Evolutionary conservation across 805 yeast genomes (phyloP), one percentile per base, ranked within the genome.

Genomic region (Blastobotrys mokoenaii): DNA sequence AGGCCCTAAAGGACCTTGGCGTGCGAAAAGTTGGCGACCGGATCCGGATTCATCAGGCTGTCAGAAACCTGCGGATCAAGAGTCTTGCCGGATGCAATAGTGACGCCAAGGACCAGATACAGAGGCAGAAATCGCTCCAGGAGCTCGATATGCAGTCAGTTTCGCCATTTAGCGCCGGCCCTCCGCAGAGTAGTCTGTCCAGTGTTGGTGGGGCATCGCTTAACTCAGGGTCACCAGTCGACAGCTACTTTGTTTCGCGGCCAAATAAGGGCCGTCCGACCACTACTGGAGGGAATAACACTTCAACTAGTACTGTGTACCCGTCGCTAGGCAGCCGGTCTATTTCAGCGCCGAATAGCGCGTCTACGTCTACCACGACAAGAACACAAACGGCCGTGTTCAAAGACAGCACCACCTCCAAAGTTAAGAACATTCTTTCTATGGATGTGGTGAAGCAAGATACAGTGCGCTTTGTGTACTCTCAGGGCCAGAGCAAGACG

Each of bases 1-100:
- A 65, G 5, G 76, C 87, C 0, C 70, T 90, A 46, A 75, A 72
- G 40, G 93, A 82, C 46, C 59, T 93, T 9, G 95, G 96, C 0
- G 63, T 90, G 9, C 51, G 55, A n/a, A 82, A 77, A 51, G 76
- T 90, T 12, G 97, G 97, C 1, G 97, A 93, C 61, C 68, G 96
- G 22, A 68, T 90, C 16, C 69, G 82, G 25, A 63, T 90, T 9
- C 77, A 81, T 55, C 67, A 76, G 12, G 80, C 82, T 16, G 69
- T 84, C 2, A 67, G 73, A 27, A 61, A 67, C 36, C 54, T 78
- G 46, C 69, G 74, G 7, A n/a, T 37, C 4, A 46, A 36, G 14
- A 15, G 22, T 9, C 40, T 20, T 6, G 14, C 20, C 14, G 36
- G 31, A 15, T 30, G 16, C 27, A 3, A 27, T 40, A 12, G 16